phyloP scores from a whole-genome alignment of 768 basidiomycete genomes.

The Gymnopilus junonius region DNA sequence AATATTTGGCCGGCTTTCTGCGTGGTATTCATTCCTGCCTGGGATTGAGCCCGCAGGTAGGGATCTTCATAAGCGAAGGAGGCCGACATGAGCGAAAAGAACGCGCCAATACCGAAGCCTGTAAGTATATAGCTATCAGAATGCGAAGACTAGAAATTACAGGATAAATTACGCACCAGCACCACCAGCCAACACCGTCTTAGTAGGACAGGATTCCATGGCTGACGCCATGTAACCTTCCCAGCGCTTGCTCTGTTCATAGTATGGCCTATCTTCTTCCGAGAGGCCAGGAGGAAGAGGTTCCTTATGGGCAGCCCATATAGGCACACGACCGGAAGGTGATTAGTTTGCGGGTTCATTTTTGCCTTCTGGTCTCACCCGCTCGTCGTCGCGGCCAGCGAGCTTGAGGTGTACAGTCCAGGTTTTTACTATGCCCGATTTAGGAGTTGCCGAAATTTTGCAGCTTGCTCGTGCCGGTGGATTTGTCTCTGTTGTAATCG shows the following conservation, averaged over 20 bases:
- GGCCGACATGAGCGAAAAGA: conserved; percentile 95
- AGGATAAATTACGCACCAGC: conserved; percentile 61
- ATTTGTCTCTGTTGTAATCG: not conserved
- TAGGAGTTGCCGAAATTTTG: conserved; percentile 23
- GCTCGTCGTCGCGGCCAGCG: conserved; percentile 14
- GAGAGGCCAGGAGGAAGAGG: conserved; percentile 84
- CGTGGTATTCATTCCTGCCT: conserved; percentile 57
- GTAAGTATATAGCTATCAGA: not conserved
- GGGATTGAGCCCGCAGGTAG: conserved; percentile 66
- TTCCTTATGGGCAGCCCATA: conserved; percentile 86
- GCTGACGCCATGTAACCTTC: conserved; percentile 69
- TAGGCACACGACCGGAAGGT: conserved; percentile 61
- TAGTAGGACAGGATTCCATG: conserved; percentile 87
- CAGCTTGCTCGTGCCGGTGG: not conserved
- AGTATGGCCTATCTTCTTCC: conserved; percentile 70
- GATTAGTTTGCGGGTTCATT: conserved; percentile 35
- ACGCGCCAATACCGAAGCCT: conserved; percentile 94
- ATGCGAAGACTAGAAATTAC: not conserved
- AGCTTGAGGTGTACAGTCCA: conserved; percentile 11
- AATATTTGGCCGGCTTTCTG: conserved; percentile 88
- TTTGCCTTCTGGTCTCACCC: conserved; percentile 16
- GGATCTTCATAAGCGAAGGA: conserved; percentile 97
- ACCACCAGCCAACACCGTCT: conserved; percentile 80
- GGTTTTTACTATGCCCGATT: not conserved
- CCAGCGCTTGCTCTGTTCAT: conserved; percentile 76